These are phyloP conservation scores for Poterioochromonas sp. DNA, from an alignment of 352 stramenopile genomes.

Conservation along the genomic window DNA sequence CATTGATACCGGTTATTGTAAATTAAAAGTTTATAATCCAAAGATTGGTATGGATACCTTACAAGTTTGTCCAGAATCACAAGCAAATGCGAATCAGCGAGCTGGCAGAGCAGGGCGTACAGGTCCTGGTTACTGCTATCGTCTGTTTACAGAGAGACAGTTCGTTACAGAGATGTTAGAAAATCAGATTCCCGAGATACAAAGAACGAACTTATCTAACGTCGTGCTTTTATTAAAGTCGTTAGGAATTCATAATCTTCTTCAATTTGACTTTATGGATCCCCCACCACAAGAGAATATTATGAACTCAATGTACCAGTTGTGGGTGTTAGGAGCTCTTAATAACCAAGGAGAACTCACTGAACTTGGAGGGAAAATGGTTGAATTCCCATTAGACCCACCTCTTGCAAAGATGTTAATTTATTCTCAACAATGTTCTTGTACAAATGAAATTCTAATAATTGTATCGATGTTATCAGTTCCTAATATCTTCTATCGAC, in stretches of 20 bases:
- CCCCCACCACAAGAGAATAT: constrained; percentile 54
- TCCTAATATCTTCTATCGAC: constrained; percentile 80
- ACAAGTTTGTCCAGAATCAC: constrained; percentile 90
- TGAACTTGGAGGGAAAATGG: constrained; percentile 58
- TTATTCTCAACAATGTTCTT: constrained; percentile 40
- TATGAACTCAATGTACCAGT: constrained; percentile 54
- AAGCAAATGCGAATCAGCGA: constrained; percentile 62
- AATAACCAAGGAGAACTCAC: constrained; percentile 55
- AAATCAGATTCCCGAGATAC: constrained; percentile 83
- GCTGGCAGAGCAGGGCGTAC: constrained; percentile 92
- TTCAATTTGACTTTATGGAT: constrained; percentile 64
- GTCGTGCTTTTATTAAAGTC: constrained; percentile 69
- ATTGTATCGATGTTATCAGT: constrained; percentile 50
- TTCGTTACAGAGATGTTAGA: constrained; percentile 92
- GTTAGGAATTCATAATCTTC: constrained; percentile 57
- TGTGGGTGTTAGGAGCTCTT: constrained; percentile 62
- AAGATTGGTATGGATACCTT: constrained; percentile 98
- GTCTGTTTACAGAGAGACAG: constrained; percentile 92
- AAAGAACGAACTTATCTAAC: constrained; percentile 55
- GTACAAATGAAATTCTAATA: constrained; percentile 53
- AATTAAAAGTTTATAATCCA: constrained; percentile 74
- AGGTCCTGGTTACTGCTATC: constrained; percentile 78
- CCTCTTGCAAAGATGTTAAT: constrained; percentile 50
- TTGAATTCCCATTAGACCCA: constrained; percentile 63
- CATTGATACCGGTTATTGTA: constrained; percentile 89